Evolutionary conservation across 768 basidiomycete species (phyloP).

Genomic region (Lentinula sp.): DNA sequence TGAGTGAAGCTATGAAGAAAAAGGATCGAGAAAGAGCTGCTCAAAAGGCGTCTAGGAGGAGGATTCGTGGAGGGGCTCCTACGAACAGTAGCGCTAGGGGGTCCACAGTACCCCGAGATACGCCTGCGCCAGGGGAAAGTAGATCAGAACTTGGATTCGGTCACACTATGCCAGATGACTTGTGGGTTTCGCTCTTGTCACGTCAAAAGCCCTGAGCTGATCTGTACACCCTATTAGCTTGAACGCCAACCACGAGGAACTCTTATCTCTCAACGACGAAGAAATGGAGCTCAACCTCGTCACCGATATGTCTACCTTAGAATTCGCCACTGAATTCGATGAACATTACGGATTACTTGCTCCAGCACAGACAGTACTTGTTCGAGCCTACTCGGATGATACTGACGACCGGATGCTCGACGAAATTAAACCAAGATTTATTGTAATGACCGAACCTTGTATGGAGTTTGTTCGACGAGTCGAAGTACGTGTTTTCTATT

Average conservation of each 20-base stretch:
- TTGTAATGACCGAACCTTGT: conserved; percentile 94
- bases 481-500: conserved; percentile 49
- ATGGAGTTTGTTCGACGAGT: conserved; percentile 89
- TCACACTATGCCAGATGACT: background rate
- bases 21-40: conserved; percentile 66
- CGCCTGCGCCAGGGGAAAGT: background rate
- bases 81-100: conserved; percentile 11
- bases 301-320: conserved; percentile 15
- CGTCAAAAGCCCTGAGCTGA: background rate
- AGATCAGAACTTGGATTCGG: background rate
- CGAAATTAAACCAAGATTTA: conserved; percentile 85
- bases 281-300: conserved; percentile 19
- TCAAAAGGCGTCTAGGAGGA: conserved; percentile 55
- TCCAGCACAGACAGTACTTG: conserved; percentile 75
- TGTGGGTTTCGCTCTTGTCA: background rate
- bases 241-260: background rate
- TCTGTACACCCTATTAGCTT: background rate
- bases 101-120: conserved; percentile 1
- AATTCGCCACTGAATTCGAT: conserved; percentile 58
- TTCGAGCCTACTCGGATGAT: conserved; percentile 88
- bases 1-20: conserved; percentile 72
- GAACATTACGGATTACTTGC: conserved; percentile 71
- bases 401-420: conserved; percentile 83
- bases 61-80: conserved; percentile 72
- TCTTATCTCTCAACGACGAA: background rate